These are phyloP conservation scores for Silene latifolia DNA, from an alignment of 148 eudicot genomes.

Conservation along the genomic window DNA sequence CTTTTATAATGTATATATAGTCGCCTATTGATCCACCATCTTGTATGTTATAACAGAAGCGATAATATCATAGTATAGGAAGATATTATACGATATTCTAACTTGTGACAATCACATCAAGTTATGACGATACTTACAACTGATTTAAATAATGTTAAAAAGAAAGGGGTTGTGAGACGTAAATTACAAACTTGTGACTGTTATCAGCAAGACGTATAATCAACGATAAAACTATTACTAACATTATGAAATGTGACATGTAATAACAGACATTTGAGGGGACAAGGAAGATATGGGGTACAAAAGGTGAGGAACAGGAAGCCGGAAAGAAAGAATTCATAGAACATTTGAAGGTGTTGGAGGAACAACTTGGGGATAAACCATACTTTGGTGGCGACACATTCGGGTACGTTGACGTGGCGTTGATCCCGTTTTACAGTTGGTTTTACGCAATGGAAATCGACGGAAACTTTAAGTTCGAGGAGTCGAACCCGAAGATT, in stretches of 20 bases:
- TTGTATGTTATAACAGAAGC: too few species aligned
- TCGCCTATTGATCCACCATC: too few species aligned
- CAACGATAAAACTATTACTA: too few species aligned
- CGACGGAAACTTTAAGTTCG: constrained; percentile 26
- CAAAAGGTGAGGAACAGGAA: constrained; percentile 39
- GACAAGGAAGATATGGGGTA: constrained; percentile 22
- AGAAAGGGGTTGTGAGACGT: too few species aligned
- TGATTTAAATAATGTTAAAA: too few species aligned
- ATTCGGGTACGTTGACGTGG: constrained; percentile 38
- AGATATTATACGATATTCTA: too few species aligned
- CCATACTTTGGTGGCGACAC: constrained; percentile 44
- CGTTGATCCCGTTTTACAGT: constrained; percentile 28
- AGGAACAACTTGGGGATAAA: constrained; percentile 36
- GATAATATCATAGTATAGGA: too few species aligned
- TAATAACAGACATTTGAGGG: constrained; percentile 29
- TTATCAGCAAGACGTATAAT: too few species aligned
- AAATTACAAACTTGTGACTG: too few species aligned
- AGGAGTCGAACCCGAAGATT: constrained; percentile 35
- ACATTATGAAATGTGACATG: not conserved
- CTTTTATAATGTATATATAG: too few species aligned
- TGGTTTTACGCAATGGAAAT: constrained; percentile 42
- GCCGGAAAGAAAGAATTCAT: constrained; percentile 24
- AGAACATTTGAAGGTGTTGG: constrained; percentile 29
- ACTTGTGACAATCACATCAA: too few species aligned
- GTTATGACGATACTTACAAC: too few species aligned